A percentile compares a stretch with the other conserved stretches of the same genome.
Conservation (phyloP, 1,284 basidiomycete species). For the Serendipita sp. region DNA sequence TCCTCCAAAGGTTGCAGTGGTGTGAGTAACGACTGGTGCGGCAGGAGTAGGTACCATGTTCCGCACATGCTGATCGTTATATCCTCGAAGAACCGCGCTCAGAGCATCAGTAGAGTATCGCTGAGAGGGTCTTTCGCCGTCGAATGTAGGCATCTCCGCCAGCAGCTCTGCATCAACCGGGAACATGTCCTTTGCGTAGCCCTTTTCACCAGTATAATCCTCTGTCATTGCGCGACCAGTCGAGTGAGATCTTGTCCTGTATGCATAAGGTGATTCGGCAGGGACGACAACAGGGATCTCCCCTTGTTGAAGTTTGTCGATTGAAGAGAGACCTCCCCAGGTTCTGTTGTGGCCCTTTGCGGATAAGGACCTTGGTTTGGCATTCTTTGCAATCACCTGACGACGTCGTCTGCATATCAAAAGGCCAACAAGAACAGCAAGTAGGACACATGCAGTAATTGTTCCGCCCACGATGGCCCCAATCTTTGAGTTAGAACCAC, state of each 20-base stretch:
- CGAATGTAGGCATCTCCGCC: background rate
- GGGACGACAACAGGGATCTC: background rate
- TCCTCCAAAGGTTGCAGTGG: background rate
- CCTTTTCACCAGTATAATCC: background rate
- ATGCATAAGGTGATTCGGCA: background rate
- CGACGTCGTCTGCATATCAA: background rate
- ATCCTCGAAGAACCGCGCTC: background rate
- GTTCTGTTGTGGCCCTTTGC: background rate
- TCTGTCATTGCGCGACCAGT: constrained; percentile 1
- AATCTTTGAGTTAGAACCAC: background rate
- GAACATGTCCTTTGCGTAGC: background rate
- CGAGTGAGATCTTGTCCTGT: background rate
- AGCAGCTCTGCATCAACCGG: background rate
- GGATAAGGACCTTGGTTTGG: background rate
- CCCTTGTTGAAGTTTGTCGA: background rate
- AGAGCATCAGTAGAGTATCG: background rate
- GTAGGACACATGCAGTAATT: background rate
- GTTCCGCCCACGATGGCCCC: background rate
- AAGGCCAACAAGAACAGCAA: background rate
- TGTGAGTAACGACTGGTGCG: background rate
- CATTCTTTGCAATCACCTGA: background rate
- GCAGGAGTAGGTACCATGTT: background rate
- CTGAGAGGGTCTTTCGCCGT: background rate
- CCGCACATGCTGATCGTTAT: background rate
- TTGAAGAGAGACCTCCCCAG: background rate